Evolutionary conservation across 345 rosid genomes (phyloP).

Genomic region (Carallia pectinifolia): DNA sequence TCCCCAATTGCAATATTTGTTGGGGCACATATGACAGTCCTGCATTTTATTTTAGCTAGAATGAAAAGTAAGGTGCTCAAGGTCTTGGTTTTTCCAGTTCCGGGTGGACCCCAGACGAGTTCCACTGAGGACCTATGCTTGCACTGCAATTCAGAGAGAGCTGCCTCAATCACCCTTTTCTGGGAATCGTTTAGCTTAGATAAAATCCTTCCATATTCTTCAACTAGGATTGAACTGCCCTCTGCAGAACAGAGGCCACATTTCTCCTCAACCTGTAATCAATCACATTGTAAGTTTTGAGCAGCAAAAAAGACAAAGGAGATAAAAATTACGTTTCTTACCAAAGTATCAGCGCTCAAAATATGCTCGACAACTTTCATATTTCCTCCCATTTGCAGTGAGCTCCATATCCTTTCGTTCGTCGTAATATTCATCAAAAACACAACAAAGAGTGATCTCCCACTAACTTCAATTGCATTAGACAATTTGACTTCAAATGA

Average conservation of each 20-base stretch:
- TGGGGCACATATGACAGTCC: slow-evolving; percentile 45
- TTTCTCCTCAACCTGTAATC: slow-evolving; percentile 30
- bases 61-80: slow-evolving; percentile 27
- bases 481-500: slow-evolving; percentile 23
- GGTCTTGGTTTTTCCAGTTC: slow-evolving; percentile 58
- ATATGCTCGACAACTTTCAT: slow-evolving; percentile 25
- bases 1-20: slow-evolving; percentile 51
- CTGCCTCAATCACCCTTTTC: slow-evolving; percentile 19
- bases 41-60: slow-evolving; percentile 35
- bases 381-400: slow-evolving; percentile 27
- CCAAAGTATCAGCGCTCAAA: slow-evolving; percentile 29
- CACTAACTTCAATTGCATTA: not conserved
- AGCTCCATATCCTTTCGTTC: slow-evolving; percentile 36
- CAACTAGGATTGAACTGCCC: not conserved
- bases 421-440: slow-evolving; percentile 35
- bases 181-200: slow-evolving; percentile 40
- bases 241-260: slow-evolving; percentile 16
- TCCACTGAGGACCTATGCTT: slow-evolving; percentile 32
- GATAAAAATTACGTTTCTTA: slow-evolving; percentile 10
- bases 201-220: not conserved
- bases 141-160: slow-evolving; percentile 26
- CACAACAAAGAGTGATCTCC: slow-evolving; percentile 27
- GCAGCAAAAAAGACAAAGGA: too few relatives aligned
- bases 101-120: slow-evolving; percentile 58
- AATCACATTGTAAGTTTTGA: not conserved